Evolutionary conservation across 768 basidiomycete species (phyloP).

Genomic region (Panaeolus papilionaceus): DNA sequence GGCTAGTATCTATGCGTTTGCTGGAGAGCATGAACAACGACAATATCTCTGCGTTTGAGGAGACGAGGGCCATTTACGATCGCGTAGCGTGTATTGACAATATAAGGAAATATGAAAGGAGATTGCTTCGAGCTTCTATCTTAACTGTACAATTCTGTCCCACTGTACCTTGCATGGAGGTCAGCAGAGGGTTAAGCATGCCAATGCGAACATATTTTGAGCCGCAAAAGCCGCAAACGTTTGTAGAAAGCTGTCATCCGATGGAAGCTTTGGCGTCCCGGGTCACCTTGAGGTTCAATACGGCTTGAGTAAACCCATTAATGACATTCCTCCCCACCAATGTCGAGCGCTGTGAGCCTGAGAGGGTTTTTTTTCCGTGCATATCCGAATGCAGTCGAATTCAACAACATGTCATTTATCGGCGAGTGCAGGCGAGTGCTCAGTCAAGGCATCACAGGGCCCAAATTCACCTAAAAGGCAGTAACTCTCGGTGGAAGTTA

Average conservation of each 20-base stretch:
- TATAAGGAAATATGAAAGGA: conserved; percentile 10
- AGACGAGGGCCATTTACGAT: not conserved
- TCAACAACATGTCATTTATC: no score
- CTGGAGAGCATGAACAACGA: no score
- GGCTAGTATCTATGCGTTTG: no score
- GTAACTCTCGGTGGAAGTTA: conserved; percentile 4
- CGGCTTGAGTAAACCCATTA: not conserved
- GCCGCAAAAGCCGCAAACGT: conserved; percentile 8
- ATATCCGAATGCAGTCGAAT: not conserved
- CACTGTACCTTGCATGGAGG: not conserved
- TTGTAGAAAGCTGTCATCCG: not conserved
- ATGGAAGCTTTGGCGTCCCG: not conserved
- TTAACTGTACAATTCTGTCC: not conserved
- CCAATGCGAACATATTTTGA: not conserved
- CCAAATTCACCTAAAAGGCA: not conserved
- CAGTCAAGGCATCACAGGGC: not conserved
- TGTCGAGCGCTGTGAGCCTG: not conserved
- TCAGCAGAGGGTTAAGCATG: not conserved
- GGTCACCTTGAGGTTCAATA: not conserved
- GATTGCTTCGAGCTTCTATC: not conserved
- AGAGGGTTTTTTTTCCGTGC: not conserved
- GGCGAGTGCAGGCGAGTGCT: not conserved
- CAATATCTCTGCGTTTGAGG: no score
- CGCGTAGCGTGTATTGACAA: not conserved
- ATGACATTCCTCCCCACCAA: not conserved